Base-by-base conservation (phyloP, 176 grass and related monocot genomes). In the Triticum turgidum region DNA sequence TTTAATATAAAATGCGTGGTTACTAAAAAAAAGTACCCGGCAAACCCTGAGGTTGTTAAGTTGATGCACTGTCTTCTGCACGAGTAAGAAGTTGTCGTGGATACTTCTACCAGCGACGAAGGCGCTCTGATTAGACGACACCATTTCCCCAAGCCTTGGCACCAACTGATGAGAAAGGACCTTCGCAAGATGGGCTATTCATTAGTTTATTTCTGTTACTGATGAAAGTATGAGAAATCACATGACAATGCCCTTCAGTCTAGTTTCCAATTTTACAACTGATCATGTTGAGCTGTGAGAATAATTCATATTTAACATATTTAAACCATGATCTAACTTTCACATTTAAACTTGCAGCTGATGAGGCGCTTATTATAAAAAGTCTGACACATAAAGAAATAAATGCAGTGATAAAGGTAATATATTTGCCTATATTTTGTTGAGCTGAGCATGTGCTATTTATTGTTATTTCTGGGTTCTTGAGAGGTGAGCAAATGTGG, bases 361-460 rank as follows among this genome's bases (percentile, higher is more conserved):
- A 98, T 83, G 97, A 98, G 82, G 92, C 90, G 6, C 94, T 98
- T 87, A 92, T 98, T 83, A 98, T 98, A 76, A 98, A 98, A 89
- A 98, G 97, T 78, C 73, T 96, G 85, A 92, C 90, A 0, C 97
- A 98, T 67, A 96, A 82, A 91, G 94, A 96, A 82, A 92, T 98
- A 80, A 94, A 98, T 86, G 80, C 62, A 33, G 79, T 93, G 52
- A 96, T 96, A 79, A 96, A 95, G 97, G 97, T 98, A 92, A 71
- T n/a, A 75, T 52, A 33, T 59, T 64, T 75, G 35, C 35, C 62
- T 73, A 61, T 82, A 82, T 65, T 42, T 74, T 52, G 9, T 78
- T 84, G 27, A 76, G 25, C 69, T 77, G 69, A 87, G 32, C 35
- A 66, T 87, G 17, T 88, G 25, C 72, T 78, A 82, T 49, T 18